Conservation (phyloP, 805 yeast species). For the Starmerella apis region DNA sequence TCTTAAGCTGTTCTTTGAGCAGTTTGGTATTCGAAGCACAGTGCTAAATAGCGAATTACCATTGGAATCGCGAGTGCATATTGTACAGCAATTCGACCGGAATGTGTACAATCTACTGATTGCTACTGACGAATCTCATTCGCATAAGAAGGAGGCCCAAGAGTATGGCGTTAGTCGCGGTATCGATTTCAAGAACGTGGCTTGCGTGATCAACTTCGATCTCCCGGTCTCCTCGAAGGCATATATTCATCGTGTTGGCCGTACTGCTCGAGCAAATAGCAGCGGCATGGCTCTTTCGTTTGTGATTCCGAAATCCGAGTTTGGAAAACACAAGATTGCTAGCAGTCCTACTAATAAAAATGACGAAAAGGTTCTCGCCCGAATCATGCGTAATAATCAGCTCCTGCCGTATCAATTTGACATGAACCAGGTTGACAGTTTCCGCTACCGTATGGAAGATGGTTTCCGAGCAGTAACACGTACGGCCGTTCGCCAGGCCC, state of each 20-base stretch:
- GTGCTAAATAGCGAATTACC: conserved; percentile 89
- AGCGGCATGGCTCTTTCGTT: conserved; percentile 91
- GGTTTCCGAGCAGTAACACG: conserved; percentile 91
- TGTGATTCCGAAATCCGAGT: conserved; percentile 70
- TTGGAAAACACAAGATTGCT: conserved; percentile 82
- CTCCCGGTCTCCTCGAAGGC: conserved; percentile 81
- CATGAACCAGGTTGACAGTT: conserved; percentile 83
- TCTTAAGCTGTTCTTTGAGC: conserved; percentile 79
- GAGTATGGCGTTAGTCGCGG: conserved; percentile 96
- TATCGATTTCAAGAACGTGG: conserved; percentile 89
- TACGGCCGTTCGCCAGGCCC: conserved; percentile 82
- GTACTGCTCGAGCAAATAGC: conserved; percentile 96
- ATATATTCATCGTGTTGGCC: conserved; percentile 86
- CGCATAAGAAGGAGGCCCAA: conserved; percentile 24
- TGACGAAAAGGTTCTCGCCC: conserved; percentile 74
- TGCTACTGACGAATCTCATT: conserved; percentile 85
- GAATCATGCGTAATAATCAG: conserved; percentile 66
- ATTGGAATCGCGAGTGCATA: conserved; percentile 81
- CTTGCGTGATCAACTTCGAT: conserved; percentile 93
- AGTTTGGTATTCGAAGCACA: conserved; percentile 83
- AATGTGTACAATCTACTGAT: conserved; percentile 76
- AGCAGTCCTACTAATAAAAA: conserved; percentile 55
- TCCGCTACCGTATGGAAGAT: conserved; percentile 93
- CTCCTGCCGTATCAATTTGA: conserved; percentile 84
- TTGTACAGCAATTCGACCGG: conserved; percentile 89